Base-by-base conservation (phyloP, 2,329 filamentous ascomycete species). In the Penicillium sp. region DNA sequence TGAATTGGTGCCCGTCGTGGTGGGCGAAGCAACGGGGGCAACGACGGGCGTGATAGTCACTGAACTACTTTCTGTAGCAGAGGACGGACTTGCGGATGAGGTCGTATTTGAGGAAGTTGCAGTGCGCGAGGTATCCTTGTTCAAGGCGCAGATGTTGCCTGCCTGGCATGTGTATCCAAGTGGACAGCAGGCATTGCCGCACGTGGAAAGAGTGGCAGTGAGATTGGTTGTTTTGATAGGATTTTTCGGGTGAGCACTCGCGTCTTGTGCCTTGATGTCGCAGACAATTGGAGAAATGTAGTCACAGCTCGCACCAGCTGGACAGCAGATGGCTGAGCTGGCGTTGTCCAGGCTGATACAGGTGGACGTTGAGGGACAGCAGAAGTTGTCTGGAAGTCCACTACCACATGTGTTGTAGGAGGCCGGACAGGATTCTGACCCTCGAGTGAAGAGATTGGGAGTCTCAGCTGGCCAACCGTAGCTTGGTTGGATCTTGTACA, bases 321-420 rank as follows among this genome's bases (percentile, higher is more conserved):
- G 73, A 55, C 74, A 76, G 58, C 74, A 76, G 25, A 76, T 64
- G 27, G 66, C 71, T 3, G 72, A 70, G 32, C 62, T 71, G 9
- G 62, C 65, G 45, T 63, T 55, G 49, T 75, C 73, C 33, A 75
- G 48, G 38, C 65, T 66, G 42, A 74, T 56, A 51, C 74, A 76
- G 35, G 61, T 68, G 12, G 64, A 64, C 8, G 57, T 62, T 29
- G 65, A 63, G 24, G 68, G 59, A 48, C 74, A 76, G 55, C 71
- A 74, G 55, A 76, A 76, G 43, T 66, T 60, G 12, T 59, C 59
- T 6, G 72, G 70, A 27, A 75, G 57, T 4, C 65, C 62, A 24
- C 65, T 61, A 25, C 63, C 64, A 50, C 73, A 74, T 36, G 57
- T 57, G n/a, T 59, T 55, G 41, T 63, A 70, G 9, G 61, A 57